phyloP scores from a whole-genome alignment of 2,329 filamentous ascomycete genomes.

The Talaromyces atroroseus region DNA sequence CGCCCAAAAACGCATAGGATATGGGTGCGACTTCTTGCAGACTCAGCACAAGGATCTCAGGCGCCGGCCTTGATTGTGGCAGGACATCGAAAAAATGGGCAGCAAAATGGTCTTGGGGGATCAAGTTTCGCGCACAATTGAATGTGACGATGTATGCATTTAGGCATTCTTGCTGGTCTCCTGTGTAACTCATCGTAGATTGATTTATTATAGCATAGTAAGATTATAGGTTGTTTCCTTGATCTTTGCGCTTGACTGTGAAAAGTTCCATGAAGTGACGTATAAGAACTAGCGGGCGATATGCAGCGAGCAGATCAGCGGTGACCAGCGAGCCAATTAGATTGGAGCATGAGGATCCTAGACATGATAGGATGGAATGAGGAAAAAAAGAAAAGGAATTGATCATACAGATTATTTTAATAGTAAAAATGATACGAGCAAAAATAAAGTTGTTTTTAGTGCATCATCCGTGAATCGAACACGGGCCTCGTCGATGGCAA shows the following conservation, averaged over 20 bases:
- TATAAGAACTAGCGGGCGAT: background rate
- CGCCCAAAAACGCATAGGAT: slow-evolving; percentile 76
- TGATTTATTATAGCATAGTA: too few relatives aligned
- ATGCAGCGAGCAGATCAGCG: too few relatives aligned
- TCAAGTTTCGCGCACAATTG: slow-evolving; percentile 72
- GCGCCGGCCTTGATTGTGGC: slow-evolving; percentile 47
- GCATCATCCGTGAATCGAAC: slow-evolving; percentile 19
- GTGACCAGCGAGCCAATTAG: background rate
- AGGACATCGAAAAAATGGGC: slow-evolving; percentile 62
- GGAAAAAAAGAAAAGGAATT: too few relatives aligned
- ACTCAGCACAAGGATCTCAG: slow-evolving; percentile 60
- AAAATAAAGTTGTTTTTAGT: background rate
- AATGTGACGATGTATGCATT: slow-evolving; percentile 78
- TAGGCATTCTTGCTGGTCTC: slow-evolving; percentile 34
- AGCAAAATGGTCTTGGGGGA: slow-evolving; percentile 67
- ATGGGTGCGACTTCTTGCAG: slow-evolving; percentile 89
- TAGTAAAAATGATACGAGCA: background rate
- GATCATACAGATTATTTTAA: too few relatives aligned
- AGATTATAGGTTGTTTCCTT: too few relatives aligned
- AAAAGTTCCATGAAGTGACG: background rate
- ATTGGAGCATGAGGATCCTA: background rate
- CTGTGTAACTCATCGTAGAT: background rate
- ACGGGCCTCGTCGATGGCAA: slow-evolving; percentile 23
- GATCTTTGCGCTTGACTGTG: background rate
- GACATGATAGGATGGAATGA: too few relatives aligned